Base-by-base conservation (phyloP, 1,139 yeast genomes). In the Yamadazyma siamensis region DNA sequence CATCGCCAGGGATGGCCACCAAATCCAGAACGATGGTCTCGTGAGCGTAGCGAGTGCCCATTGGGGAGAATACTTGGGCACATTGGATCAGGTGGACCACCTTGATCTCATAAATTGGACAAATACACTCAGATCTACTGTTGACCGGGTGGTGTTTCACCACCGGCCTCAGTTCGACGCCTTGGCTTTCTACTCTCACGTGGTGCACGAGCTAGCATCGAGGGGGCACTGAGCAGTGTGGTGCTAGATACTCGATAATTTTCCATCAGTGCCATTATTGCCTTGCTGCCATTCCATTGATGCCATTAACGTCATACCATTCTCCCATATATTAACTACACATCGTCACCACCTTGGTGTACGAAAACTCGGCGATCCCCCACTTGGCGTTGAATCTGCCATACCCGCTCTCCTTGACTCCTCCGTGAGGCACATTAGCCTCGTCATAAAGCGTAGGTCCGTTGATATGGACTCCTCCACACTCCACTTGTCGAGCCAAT, bases 11-110 rank as follows among this genome's bases (percentile, higher is more conserved):
- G 9, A 18, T 7, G 9, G 32, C 9, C n/a, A n/a, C n/a, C n/a
- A n/a, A n/a, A 29, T 49, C 8, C 80, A 75, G 20, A 88, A 86
- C 52, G 96, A 88, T 58, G 96, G 96, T 0, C 56, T 88, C 59
- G 95, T 88, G 2, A 80, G 91, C 39, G 83, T 86, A 1, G 64
- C 66, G 23, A 83, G 94, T 37, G 66, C 94, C 2, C 73, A 72
- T 47, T 88, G 96, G 96, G 96, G 96, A 0, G 59, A 74, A 24
- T 86, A 84, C 52, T 49, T 80, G 42, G 96, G 96, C 0, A 83
- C 94, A 0, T 54, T 88, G 25, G 77, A 77, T 26, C 71, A 79
- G 40, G 88, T 85, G 4, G 96, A 88, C 53, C 96, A 88, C 55
- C 61, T 86, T 41, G 95, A 88, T 51, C 63, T 87, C 35, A 84